Conservation (phyloP, 495 filamentous ascomycete species). For the Penicillium salamii region DNA sequence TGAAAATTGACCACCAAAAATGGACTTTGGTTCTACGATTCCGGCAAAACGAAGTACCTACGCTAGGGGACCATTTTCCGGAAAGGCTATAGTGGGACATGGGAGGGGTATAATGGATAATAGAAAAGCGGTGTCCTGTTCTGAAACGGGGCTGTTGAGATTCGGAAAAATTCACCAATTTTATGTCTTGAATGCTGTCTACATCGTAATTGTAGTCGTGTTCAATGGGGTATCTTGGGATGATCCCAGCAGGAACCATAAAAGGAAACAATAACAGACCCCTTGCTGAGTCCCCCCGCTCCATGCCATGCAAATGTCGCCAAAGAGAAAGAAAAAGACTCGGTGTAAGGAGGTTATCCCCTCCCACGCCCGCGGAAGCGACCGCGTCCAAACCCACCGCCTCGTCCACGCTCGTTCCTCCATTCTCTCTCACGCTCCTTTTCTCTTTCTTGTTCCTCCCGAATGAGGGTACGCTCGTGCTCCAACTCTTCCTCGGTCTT, state of each 20-base stretch:
- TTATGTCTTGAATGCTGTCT: too few species aligned
- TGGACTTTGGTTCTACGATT: background rate
- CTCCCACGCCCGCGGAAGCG: slow-evolving; percentile 47
- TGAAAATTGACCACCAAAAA: background rate
- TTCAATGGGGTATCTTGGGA: slow-evolving; percentile 17
- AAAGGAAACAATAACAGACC: slow-evolving; percentile 3
- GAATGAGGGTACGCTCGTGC: slow-evolving; percentile 52
- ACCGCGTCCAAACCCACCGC: slow-evolving; percentile 50
- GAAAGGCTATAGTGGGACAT: background rate
- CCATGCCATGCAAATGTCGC: slow-evolving; percentile 11
- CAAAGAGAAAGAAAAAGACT: slow-evolving; percentile 3
- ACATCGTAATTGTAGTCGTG: too few species aligned
- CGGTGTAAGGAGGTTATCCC: slow-evolving; percentile 21
- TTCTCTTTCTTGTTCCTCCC: slow-evolving; percentile 51
- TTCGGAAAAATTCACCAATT: too few species aligned
- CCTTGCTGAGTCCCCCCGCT: slow-evolving; percentile 2
- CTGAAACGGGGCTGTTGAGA: background rate
- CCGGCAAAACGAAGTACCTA: background rate
- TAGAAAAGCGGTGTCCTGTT: background rate
- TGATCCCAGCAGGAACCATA: slow-evolving; percentile 1
- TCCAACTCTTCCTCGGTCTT: slow-evolving; percentile 62
- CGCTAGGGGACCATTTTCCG: background rate
- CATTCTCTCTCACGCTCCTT: slow-evolving; percentile 52
- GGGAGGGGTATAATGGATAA: background rate
- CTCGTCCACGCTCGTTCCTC: slow-evolving; percentile 46